These are phyloP conservation scores for Backusella luteola DNA, from an alignment of 192 early-diverging fungal genomes.

Conservation along the genomic window DNA sequence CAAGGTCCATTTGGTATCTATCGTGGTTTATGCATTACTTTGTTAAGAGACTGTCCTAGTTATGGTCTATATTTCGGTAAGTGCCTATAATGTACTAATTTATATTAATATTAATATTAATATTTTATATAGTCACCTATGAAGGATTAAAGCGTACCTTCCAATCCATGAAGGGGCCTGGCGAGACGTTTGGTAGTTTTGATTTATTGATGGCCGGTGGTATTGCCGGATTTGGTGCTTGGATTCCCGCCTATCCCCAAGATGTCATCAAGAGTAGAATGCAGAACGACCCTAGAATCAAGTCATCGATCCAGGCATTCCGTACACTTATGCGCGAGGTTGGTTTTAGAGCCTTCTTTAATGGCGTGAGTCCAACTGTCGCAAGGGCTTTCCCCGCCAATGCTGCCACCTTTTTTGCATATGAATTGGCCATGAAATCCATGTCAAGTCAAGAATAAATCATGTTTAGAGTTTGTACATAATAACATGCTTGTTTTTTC, in stretches of 20 bases:
- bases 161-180: conserved; percentile 45
- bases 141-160: conserved; percentile 76
- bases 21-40: conserved; percentile 86
- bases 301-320: conserved; percentile 34
- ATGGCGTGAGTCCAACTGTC: conserved; percentile 82
- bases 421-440: conserved; percentile 58
- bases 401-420: conserved; percentile 78
- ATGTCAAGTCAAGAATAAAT: conserved; percentile 11
- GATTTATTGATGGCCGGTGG: conserved; percentile 91
- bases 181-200: conserved; percentile 59
- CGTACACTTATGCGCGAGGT: conserved; percentile 49
- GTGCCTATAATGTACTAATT: no score
- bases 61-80: conserved; percentile 91
- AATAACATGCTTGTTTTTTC: neutral
- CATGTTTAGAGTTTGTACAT: neutral
- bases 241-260: conserved; percentile 75
- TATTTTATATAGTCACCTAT: conserved; percentile 58
- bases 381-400: conserved; percentile 79
- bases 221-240: conserved; percentile 92
- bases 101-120: no score
- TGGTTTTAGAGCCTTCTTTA: conserved; percentile 68
- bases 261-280: conserved; percentile 85
- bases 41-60: conserved; percentile 91
- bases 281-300: conserved; percentile 53
- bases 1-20: conserved; percentile 80